Percentiles rank a stretch among this genome's conserved stretches.
These are phyloP conservation scores for Lasiosphaeria ovina DNA, from an alignment of 495 filamentous ascomycete genomes.

Conservation along the genomic window DNA sequence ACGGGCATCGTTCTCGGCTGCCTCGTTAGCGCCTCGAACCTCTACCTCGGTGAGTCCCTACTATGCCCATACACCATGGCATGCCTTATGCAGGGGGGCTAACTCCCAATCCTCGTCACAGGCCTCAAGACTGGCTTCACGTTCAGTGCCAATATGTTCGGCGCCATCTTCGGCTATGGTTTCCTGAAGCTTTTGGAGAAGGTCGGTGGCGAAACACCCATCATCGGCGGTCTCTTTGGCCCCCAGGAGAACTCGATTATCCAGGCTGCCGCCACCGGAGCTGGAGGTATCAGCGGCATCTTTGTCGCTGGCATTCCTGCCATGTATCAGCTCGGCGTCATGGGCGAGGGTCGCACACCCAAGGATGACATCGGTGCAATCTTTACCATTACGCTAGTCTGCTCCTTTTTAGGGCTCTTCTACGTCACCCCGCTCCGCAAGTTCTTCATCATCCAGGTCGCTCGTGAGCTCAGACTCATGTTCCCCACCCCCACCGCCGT, in stretches of 20 bases:
- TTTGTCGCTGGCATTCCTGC: conserved; percentile 65
- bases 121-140: conserved; percentile 66
- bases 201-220: conserved; percentile 50
- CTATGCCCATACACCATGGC: not conserved
- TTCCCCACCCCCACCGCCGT: conserved; percentile 66
- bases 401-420: conserved; percentile 67
- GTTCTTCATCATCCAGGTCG: conserved; percentile 67
- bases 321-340: conserved; percentile 57
- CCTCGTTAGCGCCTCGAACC: conserved; percentile 62
- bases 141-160: conserved; percentile 58
- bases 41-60: conserved; percentile 55
- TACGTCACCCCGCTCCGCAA: conserved; percentile 66
- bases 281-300: conserved; percentile 61
- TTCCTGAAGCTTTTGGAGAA: conserved; percentile 53
- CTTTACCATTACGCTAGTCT: conserved; percentile 59
- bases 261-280: conserved; percentile 61
- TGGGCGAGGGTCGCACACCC: conserved; percentile 45
- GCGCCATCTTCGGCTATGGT: conserved; percentile 66
- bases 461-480: conserved; percentile 58
- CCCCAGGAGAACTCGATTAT: conserved; percentile 67
- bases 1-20: conserved; percentile 57
- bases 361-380: conserved; percentile 56
- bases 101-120: conserved; percentile 27
- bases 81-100: not conserved
- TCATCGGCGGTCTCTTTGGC: conserved; percentile 60